Evolutionary conservation across 192 early-diverging fungal species (phyloP).

Genomic region (Gamsiella multidivaricata): DNA sequence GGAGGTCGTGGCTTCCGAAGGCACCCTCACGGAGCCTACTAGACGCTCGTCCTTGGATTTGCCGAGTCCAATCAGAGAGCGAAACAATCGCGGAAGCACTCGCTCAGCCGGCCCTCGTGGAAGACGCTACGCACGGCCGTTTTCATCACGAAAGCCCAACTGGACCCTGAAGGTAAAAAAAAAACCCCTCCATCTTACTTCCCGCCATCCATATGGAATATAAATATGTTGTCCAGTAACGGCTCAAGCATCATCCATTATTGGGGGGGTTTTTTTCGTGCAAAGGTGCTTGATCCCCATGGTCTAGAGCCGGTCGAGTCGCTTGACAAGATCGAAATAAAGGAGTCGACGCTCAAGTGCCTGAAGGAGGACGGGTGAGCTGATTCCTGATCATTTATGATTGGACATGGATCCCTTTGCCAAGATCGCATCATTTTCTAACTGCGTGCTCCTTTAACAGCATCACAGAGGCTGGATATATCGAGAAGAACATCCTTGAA

Average conservation of each 20-base stretch:
- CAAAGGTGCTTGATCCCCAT: constrained; percentile 21
- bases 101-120: background rate
- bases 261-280: background rate
- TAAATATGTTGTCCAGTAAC: background rate
- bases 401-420: too few relatives aligned
- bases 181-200: background rate
- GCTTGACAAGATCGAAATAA: constrained; percentile 9
- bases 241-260: too few relatives aligned
- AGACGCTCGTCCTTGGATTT: background rate
- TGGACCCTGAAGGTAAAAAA: constrained; percentile 21
- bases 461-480: constrained; percentile 2
- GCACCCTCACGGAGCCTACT: background rate
- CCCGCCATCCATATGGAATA: background rate
- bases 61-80: background rate
- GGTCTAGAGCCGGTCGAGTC: constrained; percentile 10
- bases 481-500: constrained; percentile 9
- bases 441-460: too few relatives aligned
- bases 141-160: background rate
- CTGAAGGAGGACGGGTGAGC: constrained; percentile 18
- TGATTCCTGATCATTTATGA: background rate
- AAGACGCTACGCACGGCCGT: background rate
- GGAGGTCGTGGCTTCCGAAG: background rate
- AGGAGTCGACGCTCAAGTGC: constrained; percentile 20
- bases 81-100: too few relatives aligned
- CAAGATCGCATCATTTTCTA: too few relatives aligned